Evolutionary conservation across 306 rosid species (phyloP).

Genomic region (Crotalaria pallida): DNA sequence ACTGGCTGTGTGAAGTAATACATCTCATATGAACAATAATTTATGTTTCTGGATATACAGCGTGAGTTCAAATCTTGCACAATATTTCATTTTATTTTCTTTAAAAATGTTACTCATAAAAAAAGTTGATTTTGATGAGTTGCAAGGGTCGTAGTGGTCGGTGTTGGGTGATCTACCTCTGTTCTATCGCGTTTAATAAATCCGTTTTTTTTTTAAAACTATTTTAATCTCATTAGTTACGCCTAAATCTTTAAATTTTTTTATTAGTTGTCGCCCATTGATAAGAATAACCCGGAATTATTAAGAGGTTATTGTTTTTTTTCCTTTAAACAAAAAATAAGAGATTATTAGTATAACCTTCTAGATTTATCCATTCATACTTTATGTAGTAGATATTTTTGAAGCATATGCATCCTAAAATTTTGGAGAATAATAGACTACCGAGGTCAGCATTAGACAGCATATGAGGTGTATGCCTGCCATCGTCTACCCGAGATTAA

Average conservation of each 20-base stretch:
- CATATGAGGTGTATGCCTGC: not conserved
- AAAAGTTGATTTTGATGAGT: too few relatives aligned
- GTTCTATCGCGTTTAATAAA: not conserved
- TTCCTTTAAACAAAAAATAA: too few relatives aligned
- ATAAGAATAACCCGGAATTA: not conserved
- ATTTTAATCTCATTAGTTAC: not conserved
- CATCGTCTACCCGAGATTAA: not conserved
- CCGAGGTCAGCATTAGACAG: too few relatives aligned
- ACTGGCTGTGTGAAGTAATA: not conserved
- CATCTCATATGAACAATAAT: too few relatives aligned
- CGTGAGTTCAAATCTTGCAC: too few relatives aligned
- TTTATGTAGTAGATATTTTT: not conserved
- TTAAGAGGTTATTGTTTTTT: not conserved
- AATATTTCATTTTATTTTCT: too few relatives aligned
- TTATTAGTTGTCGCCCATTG: not conserved
- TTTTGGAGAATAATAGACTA: not conserved
- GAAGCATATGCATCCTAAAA: not conserved
- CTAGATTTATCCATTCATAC: not conserved
- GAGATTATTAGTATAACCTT: not conserved
- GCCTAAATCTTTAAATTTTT: not conserved
- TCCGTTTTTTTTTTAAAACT: too few relatives aligned
- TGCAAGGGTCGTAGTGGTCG: not conserved
- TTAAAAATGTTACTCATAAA: too few relatives aligned
- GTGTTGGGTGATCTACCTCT: constrained; percentile 4
- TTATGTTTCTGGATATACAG: too few relatives aligned